Conservation (phyloP, 1,284 basidiomycete genomes). For the Naganishia cerealis region DNA sequence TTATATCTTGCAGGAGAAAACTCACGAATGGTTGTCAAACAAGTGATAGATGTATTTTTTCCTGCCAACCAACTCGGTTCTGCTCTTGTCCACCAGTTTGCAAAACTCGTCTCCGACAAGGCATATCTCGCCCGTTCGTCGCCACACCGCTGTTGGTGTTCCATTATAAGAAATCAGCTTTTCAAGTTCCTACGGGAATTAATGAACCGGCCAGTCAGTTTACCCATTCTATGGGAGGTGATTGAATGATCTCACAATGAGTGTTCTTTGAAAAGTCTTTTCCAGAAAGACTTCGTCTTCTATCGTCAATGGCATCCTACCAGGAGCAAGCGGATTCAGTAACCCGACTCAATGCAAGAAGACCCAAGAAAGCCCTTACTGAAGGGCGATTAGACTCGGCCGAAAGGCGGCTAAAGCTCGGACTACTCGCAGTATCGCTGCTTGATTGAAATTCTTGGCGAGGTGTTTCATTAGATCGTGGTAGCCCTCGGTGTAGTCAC, state of each 20-base stretch:
- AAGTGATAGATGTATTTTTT: slow-evolving; percentile 86
- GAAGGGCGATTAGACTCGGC: slow-evolving; percentile 90
- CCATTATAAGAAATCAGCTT: slow-evolving; percentile 96
- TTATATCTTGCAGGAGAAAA: slow-evolving; percentile 13
- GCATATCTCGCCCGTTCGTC: slow-evolving; percentile 94
- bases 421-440: slow-evolving; percentile 89
- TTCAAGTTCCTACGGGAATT: slow-evolving; percentile 74
- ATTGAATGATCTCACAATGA: slow-evolving; percentile 65
- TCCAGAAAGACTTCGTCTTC: slow-evolving; percentile 95
- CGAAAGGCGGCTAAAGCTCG: slow-evolving; percentile 90
- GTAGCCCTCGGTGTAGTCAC: slow-evolving; percentile 87
- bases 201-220: slow-evolving; percentile 16
- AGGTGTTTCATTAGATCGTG: slow-evolving; percentile 91
- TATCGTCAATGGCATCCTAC: slow-evolving; percentile 78
- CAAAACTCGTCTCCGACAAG: slow-evolving; percentile 95
- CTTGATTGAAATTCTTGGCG: slow-evolving; percentile 85
- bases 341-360: slow-evolving; percentile 7
- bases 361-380: slow-evolving; percentile 56
- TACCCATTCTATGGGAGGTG: not conserved
- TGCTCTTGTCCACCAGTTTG: slow-evolving; percentile 66
- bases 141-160: slow-evolving; percentile 99
- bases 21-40: slow-evolving; percentile 76
- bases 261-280: slow-evolving; percentile 87
- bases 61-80: slow-evolving; percentile 72
- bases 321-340: not conserved